Percentiles rank a stretch among this genome's conserved stretches.
Evolutionary conservation across 345 rosid genomes (phyloP).

Genomic region (Carallia pectinifolia): DNA sequence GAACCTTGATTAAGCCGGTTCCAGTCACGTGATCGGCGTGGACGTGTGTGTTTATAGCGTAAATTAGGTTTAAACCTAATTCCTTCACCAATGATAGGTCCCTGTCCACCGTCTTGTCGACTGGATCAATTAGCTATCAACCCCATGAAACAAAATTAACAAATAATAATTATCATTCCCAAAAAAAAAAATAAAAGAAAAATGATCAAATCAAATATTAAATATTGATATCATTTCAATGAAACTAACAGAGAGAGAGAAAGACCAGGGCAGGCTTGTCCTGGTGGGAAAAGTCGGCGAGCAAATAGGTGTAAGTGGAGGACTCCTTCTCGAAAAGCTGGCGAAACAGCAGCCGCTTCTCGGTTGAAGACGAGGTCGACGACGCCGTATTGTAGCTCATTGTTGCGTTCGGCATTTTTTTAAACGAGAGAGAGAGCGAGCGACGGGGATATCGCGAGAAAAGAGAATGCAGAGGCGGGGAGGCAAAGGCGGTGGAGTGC

Average conservation of each 20-base stretch:
- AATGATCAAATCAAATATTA: neutral
- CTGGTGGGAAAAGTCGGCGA: constrained; percentile 79
- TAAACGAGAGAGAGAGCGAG: neutral
- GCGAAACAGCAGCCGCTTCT: constrained; percentile 58
- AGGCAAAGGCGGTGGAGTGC: neutral
- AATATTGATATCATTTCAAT: neutral
- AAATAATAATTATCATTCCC: no score
- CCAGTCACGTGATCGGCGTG: constrained; percentile 99
- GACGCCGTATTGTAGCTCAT: constrained; percentile 5
- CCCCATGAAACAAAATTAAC: neutral
- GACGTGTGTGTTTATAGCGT: constrained; percentile 91
- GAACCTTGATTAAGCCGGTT: constrained; percentile 83
- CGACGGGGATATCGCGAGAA: neutral
- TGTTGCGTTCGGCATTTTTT: neutral
- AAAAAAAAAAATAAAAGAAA: neutral
- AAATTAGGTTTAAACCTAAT: constrained; percentile 67
- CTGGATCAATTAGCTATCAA: constrained; percentile 88
- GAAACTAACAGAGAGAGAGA: neutral
- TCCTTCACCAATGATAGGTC: constrained; percentile 67
- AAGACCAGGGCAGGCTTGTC: constrained; percentile 82
- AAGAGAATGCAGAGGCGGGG: neutral
- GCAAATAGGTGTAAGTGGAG: constrained; percentile 81
- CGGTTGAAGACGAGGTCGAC: constrained; percentile 22
- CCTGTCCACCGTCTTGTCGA: constrained; percentile 85
- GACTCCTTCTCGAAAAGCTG: constrained; percentile 94